Evolutionary conservation across 1,284 basidiomycete genomes (phyloP).

Genomic region (Rhodotorula sp.): DNA sequence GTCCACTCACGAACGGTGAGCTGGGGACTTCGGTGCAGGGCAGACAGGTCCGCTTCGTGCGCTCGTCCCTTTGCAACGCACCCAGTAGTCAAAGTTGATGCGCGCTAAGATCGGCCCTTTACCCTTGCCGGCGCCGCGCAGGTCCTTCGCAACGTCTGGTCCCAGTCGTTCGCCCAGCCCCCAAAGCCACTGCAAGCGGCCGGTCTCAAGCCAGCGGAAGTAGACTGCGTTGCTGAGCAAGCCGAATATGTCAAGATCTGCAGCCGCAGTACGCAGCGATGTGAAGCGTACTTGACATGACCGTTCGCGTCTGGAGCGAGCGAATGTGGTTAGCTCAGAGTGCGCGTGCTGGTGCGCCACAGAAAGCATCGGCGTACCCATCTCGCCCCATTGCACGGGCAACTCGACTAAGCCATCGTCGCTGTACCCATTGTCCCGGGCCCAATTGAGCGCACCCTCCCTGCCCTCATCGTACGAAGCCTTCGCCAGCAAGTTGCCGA

Average conservation of each 20-base stretch:
- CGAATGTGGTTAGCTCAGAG: too few species aligned
- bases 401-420: conserved; percentile 18
- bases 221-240: conserved; percentile 27
- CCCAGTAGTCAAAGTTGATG: conserved; percentile 25
- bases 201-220: conserved; percentile 33
- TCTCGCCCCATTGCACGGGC: conserved; percentile 30
- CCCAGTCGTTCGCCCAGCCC: background rate
- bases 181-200: conserved; percentile 25
- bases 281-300: conserved; percentile 24
- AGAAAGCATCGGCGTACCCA: background rate
- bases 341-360: background rate
- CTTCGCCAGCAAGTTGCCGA: conserved; percentile 6
- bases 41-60: background rate
- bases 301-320: conserved; percentile 17
- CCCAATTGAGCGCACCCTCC: conserved; percentile 3
- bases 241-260: too few species aligned
- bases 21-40: too few species aligned
- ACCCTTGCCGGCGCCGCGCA: conserved; percentile 26
- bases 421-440: conserved; percentile 2
- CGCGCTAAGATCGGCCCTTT: conserved; percentile 33
- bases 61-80: background rate
- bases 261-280: too few species aligned
- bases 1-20: too few species aligned
- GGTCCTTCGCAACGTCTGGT: conserved; percentile 4
- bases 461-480: background rate